Evolutionary conservation across 2,329 filamentous ascomycete genomes (phyloP).

Genomic region (Fusarium graminum): DNA sequence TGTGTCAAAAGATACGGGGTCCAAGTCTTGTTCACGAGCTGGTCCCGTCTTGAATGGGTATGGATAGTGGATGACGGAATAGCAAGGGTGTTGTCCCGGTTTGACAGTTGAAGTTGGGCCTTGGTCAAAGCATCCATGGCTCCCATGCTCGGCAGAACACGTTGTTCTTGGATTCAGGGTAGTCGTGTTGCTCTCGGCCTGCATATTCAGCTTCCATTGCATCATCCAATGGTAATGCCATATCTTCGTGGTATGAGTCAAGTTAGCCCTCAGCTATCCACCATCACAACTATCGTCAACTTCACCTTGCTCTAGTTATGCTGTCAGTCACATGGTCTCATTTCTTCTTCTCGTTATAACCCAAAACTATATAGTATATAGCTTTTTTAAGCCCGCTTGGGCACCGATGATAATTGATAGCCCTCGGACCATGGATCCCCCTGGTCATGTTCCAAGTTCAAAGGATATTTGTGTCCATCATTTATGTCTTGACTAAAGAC

Average conservation of each 20-base stretch:
- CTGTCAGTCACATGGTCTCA: background rate
- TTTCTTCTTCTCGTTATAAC: conserved; percentile 6
- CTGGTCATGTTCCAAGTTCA: conserved; percentile 9
- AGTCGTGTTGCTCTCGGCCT: conserved; percentile 8
- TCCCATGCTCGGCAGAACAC: conserved; percentile 15
- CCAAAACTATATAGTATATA: conserved; percentile 15
- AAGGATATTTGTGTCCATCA: conserved; percentile 8
- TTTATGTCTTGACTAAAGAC: conserved; percentile 25
- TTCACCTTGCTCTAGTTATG: conserved; percentile 8
- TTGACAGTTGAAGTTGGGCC: conserved; percentile 32
- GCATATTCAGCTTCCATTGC: conserved; percentile 30
- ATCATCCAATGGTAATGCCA: background rate
- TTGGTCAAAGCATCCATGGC: background rate
- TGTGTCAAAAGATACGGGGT: conserved; percentile 36
- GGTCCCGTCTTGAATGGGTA: conserved; percentile 36
- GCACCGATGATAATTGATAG: conserved; percentile 20
- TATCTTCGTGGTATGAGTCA: background rate
- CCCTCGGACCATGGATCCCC: conserved; percentile 9
- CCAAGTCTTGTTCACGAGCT: conserved; percentile 43
- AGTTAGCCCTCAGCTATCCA: conserved; percentile 5
- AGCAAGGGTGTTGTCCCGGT: conserved; percentile 36
- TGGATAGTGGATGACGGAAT: conserved; percentile 36
- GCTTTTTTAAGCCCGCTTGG: conserved; percentile 19
- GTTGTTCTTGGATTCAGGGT: conserved; percentile 31
- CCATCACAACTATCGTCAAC: conserved; percentile 24